Conservation (phyloP, 805 yeast genomes). For the Wickerhamomyces pijperi region DNA sequence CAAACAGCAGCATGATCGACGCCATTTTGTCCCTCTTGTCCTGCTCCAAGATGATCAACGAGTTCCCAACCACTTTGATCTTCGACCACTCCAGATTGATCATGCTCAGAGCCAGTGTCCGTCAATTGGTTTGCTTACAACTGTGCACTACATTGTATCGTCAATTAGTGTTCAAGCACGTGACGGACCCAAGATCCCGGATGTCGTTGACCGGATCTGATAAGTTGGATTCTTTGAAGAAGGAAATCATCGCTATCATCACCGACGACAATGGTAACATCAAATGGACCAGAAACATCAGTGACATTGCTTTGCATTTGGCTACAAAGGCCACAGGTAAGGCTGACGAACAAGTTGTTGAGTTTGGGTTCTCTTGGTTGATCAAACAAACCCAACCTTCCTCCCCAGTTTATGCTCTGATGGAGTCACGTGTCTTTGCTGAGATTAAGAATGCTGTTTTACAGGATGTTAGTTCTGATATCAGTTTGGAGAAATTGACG, state of each 20-base stretch:
- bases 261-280: conserved; percentile 80
- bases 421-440: conserved; percentile 58
- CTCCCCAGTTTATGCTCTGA: conserved; percentile 61
- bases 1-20: conserved; percentile 31
- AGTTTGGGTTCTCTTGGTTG: conserved; percentile 69
- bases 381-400: conserved; percentile 78
- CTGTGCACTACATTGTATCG: conserved; percentile 64
- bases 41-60: conserved; percentile 71
- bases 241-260: conserved; percentile 66
- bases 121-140: conserved; percentile 74
- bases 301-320: conserved; percentile 59
- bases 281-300: conserved; percentile 81
- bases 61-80: conserved; percentile 73
- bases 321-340: conserved; percentile 22
- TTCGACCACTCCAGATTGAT: conserved; percentile 78
- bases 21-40: conserved; percentile 56
- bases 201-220: conserved; percentile 21
- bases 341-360: conserved; percentile 19
- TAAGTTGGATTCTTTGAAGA: conserved; percentile 40
- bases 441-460: conserved; percentile 30
- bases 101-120: conserved; percentile 70
- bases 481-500: conserved; percentile 3
- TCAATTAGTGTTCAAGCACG: conserved; percentile 35
- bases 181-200: conserved; percentile 19
- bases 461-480: conserved; percentile 10